Conservation (phyloP, 352 stramenopile genomes). For the Pythium vanterpoolii region DNA sequence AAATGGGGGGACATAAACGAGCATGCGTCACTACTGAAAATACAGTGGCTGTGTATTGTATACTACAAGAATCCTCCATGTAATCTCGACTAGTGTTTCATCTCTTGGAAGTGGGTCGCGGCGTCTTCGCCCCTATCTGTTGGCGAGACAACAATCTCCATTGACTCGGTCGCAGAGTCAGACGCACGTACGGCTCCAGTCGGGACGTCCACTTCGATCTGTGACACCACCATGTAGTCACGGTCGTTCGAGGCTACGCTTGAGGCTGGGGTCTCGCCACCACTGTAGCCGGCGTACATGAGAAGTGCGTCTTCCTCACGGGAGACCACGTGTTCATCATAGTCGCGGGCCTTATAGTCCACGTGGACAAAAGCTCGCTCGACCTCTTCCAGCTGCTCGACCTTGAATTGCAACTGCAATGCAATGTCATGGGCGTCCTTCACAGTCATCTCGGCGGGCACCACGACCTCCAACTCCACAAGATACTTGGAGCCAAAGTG, state of each 20-base stretch:
- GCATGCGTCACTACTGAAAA: too few relatives aligned
- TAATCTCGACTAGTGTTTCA: slow-evolving; percentile 25
- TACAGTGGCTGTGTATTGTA: too few relatives aligned
- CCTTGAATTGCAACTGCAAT: slow-evolving; percentile 88
- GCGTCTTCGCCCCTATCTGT: slow-evolving; percentile 67
- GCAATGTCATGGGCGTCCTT: slow-evolving; percentile 92
- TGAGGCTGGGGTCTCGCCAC: slow-evolving; percentile 20
- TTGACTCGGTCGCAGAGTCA: slow-evolving; percentile 3
- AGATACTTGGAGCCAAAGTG: slow-evolving; percentile 95
- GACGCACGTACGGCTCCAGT: not conserved
- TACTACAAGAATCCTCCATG: too few relatives aligned
- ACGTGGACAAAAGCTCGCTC: slow-evolving; percentile 92
- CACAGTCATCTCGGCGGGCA: slow-evolving; percentile 88
- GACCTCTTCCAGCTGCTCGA: slow-evolving; percentile 84
- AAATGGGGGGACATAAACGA: too few relatives aligned
- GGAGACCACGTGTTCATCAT: slow-evolving; percentile 75
- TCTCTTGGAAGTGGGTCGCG: slow-evolving; percentile 25
- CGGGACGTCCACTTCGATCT: slow-evolving; percentile 38
- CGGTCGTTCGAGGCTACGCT: not conserved
- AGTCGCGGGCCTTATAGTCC: slow-evolving; percentile 86
- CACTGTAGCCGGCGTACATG: slow-evolving; percentile 26
- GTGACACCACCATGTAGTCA: slow-evolving; percentile 16
- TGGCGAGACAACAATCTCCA: slow-evolving; percentile 39
- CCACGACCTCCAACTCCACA: slow-evolving; percentile 93
- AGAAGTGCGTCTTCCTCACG: slow-evolving; percentile 54